These are phyloP conservation scores for Isatis lusitanica DNA, from an alignment of 441 rosid genomes.

Conservation along the genomic window DNA sequence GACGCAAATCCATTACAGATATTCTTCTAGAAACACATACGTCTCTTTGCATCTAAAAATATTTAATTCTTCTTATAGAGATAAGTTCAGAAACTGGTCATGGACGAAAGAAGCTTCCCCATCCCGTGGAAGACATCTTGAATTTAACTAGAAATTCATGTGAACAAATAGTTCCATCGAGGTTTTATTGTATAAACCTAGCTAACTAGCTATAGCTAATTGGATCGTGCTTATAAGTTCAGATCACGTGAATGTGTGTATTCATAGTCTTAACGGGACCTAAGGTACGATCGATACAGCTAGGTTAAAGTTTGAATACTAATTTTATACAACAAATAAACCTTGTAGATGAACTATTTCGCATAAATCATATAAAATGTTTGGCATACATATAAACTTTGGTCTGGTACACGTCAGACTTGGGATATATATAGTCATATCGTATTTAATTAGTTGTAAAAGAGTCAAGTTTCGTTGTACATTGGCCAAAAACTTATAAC, in stretches of 20 bases:
- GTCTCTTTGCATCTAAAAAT: slow-evolving; percentile 2
- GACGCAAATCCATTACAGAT: slow-evolving; percentile 31
- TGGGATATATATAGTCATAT: no score
- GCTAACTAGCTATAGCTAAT: neutral
- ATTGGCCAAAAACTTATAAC: neutral
- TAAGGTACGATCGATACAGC: neutral
- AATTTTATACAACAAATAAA: no score
- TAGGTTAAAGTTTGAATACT: neutral
- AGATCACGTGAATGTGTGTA: slow-evolving; percentile 15
- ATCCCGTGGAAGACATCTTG: neutral
- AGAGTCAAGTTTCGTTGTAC: slow-evolving; percentile 2
- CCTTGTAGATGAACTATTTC: no score
- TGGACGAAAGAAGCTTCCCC: neutral
- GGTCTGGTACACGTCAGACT: neutral
- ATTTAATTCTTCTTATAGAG: neutral
- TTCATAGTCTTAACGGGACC: neutral
- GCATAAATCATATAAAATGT: no score
- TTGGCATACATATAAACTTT: no score
- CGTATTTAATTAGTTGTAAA: slow-evolving; percentile 11
- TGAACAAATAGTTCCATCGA: neutral
- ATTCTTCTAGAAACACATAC: slow-evolving; percentile 27
- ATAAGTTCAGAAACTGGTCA: neutral
- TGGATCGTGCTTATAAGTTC: neutral
- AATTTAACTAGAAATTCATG: neutral
- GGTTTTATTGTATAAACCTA: neutral